Evolutionary conservation across 1,284 basidiomycete genomes (phyloP).

Genomic region (Singerocomus inundabilis): DNA sequence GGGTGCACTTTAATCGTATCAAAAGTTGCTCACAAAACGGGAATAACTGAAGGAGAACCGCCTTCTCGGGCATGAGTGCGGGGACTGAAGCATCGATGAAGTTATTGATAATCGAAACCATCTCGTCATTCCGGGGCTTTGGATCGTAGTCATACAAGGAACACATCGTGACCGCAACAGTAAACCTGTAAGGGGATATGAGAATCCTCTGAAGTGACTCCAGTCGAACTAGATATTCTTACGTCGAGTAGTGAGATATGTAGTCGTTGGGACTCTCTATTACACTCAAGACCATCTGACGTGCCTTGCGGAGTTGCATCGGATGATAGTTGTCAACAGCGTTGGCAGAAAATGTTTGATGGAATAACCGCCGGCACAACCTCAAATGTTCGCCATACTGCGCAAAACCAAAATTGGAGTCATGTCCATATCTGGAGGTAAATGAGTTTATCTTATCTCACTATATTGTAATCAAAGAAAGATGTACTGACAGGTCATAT

Average conservation of each 20-base stretch:
- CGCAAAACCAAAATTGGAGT: not conserved
- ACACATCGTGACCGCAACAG: slow-evolving; percentile 11
- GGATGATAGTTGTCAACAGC: not conserved
- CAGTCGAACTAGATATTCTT: not conserved
- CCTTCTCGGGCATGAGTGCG: not conserved
- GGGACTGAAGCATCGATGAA: not conserved
- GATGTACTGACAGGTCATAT: not conserved
- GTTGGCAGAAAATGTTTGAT: slow-evolving; percentile 4
- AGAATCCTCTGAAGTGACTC: too few species aligned
- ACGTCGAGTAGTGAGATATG: slow-evolving; percentile 7
- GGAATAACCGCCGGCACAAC: slow-evolving; percentile 6
- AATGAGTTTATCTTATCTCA: not conserved
- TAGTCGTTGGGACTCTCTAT: slow-evolving; percentile 3
- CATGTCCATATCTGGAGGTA: slow-evolving; percentile 3
- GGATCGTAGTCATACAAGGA: slow-evolving; percentile 18
- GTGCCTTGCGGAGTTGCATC: slow-evolving; percentile 11
- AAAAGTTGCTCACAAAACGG: slow-evolving; percentile 16
- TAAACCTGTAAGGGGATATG: slow-evolving; percentile 7
- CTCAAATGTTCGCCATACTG: slow-evolving; percentile 8
- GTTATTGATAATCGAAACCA: slow-evolving; percentile 6
- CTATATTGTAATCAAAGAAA: not conserved
- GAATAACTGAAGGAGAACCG: slow-evolving; percentile 5
- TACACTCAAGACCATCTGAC: slow-evolving; percentile 7
- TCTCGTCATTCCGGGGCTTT: slow-evolving; percentile 9
- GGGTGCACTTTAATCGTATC: not conserved